Base-by-base conservation (phyloP, 306 rosid genomes). In the Cajanus cajan region DNA sequence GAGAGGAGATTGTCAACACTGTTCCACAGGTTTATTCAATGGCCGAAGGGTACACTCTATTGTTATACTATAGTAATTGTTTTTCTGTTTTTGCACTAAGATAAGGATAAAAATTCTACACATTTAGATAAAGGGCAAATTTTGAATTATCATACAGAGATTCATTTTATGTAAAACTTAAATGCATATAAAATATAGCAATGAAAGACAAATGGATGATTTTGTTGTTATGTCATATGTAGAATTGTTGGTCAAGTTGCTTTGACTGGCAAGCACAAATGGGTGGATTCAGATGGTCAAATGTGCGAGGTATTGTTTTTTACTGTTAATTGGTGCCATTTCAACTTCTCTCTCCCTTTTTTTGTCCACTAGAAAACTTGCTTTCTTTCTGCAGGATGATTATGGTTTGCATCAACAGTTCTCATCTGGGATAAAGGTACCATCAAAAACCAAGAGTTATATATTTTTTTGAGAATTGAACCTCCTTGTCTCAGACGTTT, bases 191-290 rank as follows among this genome's bases (percentile, higher is more conserved):
- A 45, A 13, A 13, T 25, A 5, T 44, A 59, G 15, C 16, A 24
- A 44, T 8, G 39, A 36, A 45, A 43, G 13, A 66, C 48, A 21
- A 63, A 39, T 41, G 63, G 68, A 59, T 87, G 28, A 78, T 61
- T 16, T 58, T 65, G 15, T 80, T 39, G 19, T 71, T 78, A 71
- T 76, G n/a, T 78, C 65, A 55, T 22, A 4, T 71, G 10, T 76
- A 93, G 97, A 80, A 73, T 85, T 74, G 84, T 93, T 84, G 95
- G 98, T 68, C 85, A 84, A 77, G 90, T 86, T 72, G 98, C 94
- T 86, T 87, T 89, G 68, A 83, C 83, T 1, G 96, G 95, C 24
- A 90, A 87, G 65, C 86, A 88, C 64, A 79, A 40, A 64, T 93
- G 98, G 97, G 75, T 91, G 65, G 85, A 85, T 71, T 86, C 95